Percentiles rank a stretch among this genome's conserved stretches.
Evolutionary conservation across 1,284 basidiomycete species (phyloP).

Genomic region (Apiotrichum gracile): DNA sequence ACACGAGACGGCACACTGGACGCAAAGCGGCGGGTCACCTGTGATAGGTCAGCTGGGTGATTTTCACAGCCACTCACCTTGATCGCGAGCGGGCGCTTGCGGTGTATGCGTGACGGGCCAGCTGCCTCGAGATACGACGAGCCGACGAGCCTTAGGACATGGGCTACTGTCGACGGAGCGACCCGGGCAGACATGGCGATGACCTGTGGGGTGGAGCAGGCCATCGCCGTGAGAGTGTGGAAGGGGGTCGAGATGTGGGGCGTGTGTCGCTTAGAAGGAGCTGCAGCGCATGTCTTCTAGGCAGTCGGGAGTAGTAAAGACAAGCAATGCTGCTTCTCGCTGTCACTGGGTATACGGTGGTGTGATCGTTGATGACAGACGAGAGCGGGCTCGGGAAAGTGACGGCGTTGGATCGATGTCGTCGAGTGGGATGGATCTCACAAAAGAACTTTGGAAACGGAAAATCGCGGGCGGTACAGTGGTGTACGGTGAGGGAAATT

Average conservation of each 20-base stretch:
- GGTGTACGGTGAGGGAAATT: not conserved
- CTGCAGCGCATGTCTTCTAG: not conserved
- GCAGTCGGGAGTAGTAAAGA: too few relatives aligned
- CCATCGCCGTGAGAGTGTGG: slow-evolving; percentile 11
- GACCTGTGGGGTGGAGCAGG: slow-evolving; percentile 12
- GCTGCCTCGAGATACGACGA: slow-evolving; percentile 13
- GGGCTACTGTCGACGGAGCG: slow-evolving; percentile 11
- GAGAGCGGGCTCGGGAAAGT: too few relatives aligned
- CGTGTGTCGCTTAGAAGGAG: not conserved
- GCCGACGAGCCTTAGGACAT: slow-evolving; percentile 16
- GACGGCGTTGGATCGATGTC: not conserved
- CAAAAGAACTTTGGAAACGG: not conserved
- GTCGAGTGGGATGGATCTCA: too few relatives aligned
- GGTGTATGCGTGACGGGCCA: slow-evolving; percentile 1
- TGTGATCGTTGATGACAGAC: not conserved
- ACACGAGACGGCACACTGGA: not conserved
- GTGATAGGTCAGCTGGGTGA: too few relatives aligned
- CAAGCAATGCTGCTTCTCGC: too few relatives aligned
- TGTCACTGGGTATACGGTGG: too few relatives aligned
- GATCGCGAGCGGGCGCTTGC: not conserved
- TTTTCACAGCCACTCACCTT: not conserved
- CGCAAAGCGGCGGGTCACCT: slow-evolving; percentile 6
- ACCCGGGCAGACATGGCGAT: slow-evolving; percentile 18
- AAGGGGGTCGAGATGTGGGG: not conserved
- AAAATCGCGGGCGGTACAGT: slow-evolving; percentile 10